Conservation (phyloP, 345 rosid genomes). For the Melaleuca quinquenervia region DNA sequence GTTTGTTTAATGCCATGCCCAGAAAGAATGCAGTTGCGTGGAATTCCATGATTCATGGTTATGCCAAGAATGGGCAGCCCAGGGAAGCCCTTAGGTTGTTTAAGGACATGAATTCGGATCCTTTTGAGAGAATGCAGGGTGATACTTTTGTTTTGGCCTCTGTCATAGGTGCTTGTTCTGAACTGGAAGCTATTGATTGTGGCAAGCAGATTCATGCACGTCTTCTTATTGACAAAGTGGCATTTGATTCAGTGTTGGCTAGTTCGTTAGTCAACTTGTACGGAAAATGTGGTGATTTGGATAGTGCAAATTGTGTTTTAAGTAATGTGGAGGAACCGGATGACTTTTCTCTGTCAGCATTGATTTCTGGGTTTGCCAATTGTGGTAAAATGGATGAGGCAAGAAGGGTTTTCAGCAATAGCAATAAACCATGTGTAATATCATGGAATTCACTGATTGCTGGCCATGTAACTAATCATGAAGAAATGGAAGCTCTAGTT, state of each 20-base stretch:
- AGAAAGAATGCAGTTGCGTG: constrained; percentile 37
- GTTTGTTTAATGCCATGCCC: constrained; percentile 57
- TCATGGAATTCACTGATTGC: constrained; percentile 83
- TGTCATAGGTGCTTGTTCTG: constrained; percentile 14
- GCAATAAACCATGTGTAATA: constrained; percentile 23
- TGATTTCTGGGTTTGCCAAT: constrained; percentile 62
- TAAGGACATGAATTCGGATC: constrained; percentile 25
- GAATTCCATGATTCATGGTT: constrained; percentile 60
- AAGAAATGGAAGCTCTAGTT: constrained; percentile 44
- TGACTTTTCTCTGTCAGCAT: constrained; percentile 68
- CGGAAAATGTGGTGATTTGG: constrained; percentile 61
- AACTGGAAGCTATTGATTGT: constrained; percentile 12
- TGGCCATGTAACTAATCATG: constrained; percentile 46
- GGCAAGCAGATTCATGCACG: constrained; percentile 76
- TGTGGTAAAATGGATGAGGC: constrained; percentile 51
- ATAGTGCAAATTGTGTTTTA: constrained; percentile 34
- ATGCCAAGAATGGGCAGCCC: constrained; percentile 26
- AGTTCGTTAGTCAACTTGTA: constrained; percentile 65
- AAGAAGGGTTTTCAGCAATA: constrained; percentile 32
- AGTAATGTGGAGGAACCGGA: constrained; percentile 37
- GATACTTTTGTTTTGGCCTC: constrained; percentile 54
- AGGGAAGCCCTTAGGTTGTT: constrained; percentile 50
- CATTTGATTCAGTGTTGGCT: constrained; percentile 36
- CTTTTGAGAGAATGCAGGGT: constrained; percentile 11
- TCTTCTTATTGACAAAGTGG: constrained; percentile 29